Base-by-base conservation (phyloP, 805 yeast species). In the Barnettozyma vustinii region DNA sequence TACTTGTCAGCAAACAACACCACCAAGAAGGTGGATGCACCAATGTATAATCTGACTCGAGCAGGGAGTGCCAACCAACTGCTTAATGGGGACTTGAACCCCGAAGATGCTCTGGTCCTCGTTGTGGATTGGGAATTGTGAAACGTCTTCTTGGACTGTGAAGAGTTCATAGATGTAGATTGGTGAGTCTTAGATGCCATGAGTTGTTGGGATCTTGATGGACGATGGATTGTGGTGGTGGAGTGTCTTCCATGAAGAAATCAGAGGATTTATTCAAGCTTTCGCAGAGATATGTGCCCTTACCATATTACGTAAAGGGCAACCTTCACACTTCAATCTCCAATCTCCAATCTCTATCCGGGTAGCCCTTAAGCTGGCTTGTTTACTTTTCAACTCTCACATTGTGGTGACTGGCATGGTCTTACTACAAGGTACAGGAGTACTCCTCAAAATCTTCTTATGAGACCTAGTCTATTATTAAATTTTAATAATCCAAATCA, bases 21-120 rank as follows among this genome's bases (percentile, higher is more conserved):
- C 15, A 62, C 63, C 3, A 54, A n/a, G 35, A 61, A 62, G 5
- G 66, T 61, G 2, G 66, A 62, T 0, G 42, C 52, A 5, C 63
- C 65, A 37, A 63, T 48, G 47, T 58, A 63, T 15, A 63, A 42
- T 42, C 66, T 52, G 9, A 55, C 45, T 25, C 56, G 49, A 19
- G 61, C 46, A 12, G 66, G 64, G 2, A 62, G 46, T 1, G 47
- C 42, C 13, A 47, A 43, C 64, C 65, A 63, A 25, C 48, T 50
- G 7, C 25, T 19, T 48, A 57, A 55, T 1, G 50, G 47, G 9
- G 48, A 41, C 23, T 44, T 25, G 37, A 33, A 16, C 13, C 45
- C 26, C 5, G 42, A 12, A 9, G 41, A 13, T 7, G 41, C 5
- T 20, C 5, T 27, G 13, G 23, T 15, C 26, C 32, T 33, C 32